These are phyloP conservation scores for Penicillium occitanis DNA, from an alignment of 2,329 filamentous ascomycete species.

Conservation along the genomic window DNA sequence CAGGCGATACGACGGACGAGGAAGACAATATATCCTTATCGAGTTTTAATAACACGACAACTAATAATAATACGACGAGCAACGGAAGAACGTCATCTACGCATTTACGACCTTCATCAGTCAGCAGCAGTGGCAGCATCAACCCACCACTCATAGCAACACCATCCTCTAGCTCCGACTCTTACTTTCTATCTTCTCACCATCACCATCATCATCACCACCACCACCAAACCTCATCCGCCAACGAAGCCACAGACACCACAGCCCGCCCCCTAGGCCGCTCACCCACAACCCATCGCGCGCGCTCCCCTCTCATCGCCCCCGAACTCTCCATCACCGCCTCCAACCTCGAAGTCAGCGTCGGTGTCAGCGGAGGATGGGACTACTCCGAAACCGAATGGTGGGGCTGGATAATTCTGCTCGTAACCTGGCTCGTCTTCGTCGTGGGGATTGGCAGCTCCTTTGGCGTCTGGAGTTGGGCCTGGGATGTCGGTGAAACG, in stretches of 20 bases:
- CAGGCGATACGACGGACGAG: slow-evolving; percentile 74
- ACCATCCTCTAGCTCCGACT: slow-evolving; percentile 61
- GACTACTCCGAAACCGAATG: slow-evolving; percentile 94
- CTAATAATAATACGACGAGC: slow-evolving; percentile 28
- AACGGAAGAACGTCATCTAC: slow-evolving; percentile 15
- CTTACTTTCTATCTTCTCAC: slow-evolving; percentile 56
- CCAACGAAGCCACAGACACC: slow-evolving; percentile 30
- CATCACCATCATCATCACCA: neutral
- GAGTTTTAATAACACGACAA: slow-evolving; percentile 36
- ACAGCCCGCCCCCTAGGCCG: neutral
- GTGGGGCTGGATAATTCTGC: slow-evolving; percentile 95
- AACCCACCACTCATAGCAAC: slow-evolving; percentile 32
- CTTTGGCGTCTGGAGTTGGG: slow-evolving; percentile 95
- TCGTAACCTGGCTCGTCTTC: slow-evolving; percentile 93
- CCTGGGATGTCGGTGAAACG: slow-evolving; percentile 96
- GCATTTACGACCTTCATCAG: slow-evolving; percentile 24
- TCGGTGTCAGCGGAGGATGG: slow-evolving; percentile 57
- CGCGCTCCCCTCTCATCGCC: slow-evolving; percentile 42
- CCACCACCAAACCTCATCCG: neutral
- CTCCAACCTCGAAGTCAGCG: slow-evolving; percentile 24
- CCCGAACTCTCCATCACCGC: slow-evolving; percentile 21
- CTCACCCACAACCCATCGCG: slow-evolving; percentile 30
- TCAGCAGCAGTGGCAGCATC: slow-evolving; percentile 22
- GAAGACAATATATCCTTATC: slow-evolving; percentile 72
- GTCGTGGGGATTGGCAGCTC: slow-evolving; percentile 96